phyloP scores from a whole-genome alignment of 768 basidiomycete species.

The Podaxis mareebaensis region DNA sequence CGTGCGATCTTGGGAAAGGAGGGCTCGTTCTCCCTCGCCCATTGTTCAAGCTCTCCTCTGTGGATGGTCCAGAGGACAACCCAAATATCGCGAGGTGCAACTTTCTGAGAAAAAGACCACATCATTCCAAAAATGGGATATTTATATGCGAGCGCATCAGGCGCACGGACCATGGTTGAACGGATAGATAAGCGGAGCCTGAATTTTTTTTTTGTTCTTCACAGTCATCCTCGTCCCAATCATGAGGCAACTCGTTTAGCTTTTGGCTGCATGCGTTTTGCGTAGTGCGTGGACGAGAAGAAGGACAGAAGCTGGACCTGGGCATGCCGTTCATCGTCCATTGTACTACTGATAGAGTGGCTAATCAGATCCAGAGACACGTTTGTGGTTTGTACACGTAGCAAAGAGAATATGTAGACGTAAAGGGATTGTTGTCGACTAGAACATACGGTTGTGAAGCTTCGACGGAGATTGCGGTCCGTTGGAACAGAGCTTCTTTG shows the following conservation, averaged over 20 bases:
- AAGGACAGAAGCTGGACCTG: conserved; percentile 48
- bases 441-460: conserved; percentile 16
- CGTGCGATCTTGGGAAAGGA: conserved; percentile 69
- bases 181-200: conserved; percentile 25
- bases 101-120: conserved; percentile 47
- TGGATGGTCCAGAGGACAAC: conserved; percentile 39
- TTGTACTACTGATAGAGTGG: conserved; percentile 50
- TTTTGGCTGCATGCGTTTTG: neutral
- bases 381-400: neutral
- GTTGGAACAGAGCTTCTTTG: conserved; percentile 1
- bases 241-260: conserved; percentile 7
- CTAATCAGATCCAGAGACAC: conserved; percentile 74
- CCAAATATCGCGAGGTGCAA: conserved; percentile 80
- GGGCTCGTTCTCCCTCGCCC: conserved; percentile 55
- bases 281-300: conserved; percentile 31
- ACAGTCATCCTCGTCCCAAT: conserved; percentile 19
- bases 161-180: conserved; percentile 54
- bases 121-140: conserved; percentile 4
- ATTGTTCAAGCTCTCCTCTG: conserved; percentile 56
- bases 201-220: conserved; percentile 14
- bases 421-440: neutral
- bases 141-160: conserved; percentile 22
- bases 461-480: conserved; percentile 12
- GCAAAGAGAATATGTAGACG: neutral
- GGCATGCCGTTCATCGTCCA: conserved; percentile 66